Conservation (phyloP, 1,139 yeast genomes). For the Blastobotrys aristatus region DNA sequence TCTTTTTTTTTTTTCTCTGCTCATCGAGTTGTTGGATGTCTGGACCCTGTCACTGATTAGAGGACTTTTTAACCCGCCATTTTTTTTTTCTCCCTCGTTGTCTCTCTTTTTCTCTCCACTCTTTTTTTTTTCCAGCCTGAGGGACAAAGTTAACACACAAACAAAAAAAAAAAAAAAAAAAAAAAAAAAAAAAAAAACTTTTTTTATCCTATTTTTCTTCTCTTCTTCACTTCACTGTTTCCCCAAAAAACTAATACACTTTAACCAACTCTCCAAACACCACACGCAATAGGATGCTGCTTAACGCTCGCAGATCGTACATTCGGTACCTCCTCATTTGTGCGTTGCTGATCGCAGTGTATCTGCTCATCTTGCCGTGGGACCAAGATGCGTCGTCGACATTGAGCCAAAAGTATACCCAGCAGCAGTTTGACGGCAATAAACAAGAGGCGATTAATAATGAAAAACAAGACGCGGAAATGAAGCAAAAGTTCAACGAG, state of each 20-base stretch:
- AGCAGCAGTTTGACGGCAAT: background rate
- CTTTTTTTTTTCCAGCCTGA: no score
- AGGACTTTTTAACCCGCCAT: no score
- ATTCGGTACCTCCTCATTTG: conserved; percentile 11
- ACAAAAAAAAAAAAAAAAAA: no score
- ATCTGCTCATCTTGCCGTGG: conserved; percentile 10
- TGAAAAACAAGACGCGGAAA: background rate
- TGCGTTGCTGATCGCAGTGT: conserved; percentile 9
- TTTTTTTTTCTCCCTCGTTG: no score
- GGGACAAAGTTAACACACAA: no score
- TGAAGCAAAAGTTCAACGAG: background rate
- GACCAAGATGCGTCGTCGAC: background rate
- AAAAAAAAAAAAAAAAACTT: background rate
- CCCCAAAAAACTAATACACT: background rate
- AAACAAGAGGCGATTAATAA: background rate
- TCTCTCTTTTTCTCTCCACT: no score
- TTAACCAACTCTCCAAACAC: background rate
- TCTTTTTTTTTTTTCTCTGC: no score
- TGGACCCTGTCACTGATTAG: no score
- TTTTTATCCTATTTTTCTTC: background rate
- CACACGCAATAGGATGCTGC: conserved; percentile 4
- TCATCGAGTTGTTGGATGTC: no score
- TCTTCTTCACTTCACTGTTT: no score
- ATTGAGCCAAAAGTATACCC: background rate
- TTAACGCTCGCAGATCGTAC: conserved; percentile 10